phyloP scores from a whole-genome alignment of 1,284 basidiomycete species.

The Malassezia slooffiae region DNA sequence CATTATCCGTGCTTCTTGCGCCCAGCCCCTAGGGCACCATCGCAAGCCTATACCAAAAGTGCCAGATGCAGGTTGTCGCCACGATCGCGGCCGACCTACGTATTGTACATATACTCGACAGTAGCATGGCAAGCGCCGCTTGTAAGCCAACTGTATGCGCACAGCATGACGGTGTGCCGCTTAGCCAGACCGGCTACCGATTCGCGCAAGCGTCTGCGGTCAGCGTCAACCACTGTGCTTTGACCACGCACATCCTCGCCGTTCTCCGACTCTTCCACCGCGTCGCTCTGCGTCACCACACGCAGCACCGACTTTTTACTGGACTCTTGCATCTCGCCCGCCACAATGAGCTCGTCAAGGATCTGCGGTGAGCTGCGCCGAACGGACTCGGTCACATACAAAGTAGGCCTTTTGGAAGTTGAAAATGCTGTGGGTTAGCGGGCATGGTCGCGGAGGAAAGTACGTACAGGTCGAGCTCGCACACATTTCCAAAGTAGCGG shows the following conservation, averaged over 20 bases:
- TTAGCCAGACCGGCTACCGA: constrained; percentile 36
- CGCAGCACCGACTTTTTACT: constrained; percentile 93
- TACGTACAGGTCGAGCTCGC: constrained; percentile 41
- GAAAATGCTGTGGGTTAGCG: constrained; percentile 28
- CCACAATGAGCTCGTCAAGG: constrained; percentile 91
- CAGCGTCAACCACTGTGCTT: neutral
- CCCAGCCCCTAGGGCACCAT: too few species aligned
- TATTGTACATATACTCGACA: too few species aligned
- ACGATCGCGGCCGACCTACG: too few species aligned
- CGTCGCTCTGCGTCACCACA: constrained; percentile 54
- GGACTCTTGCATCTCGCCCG: constrained; percentile 94
- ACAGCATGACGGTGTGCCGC: neutral
- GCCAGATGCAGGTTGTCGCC: too few species aligned
- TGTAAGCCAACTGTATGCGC: too few species aligned
- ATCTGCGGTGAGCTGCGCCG: constrained; percentile 18
- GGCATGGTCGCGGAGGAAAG: neutral
- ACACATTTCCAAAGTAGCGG: constrained; percentile 87
- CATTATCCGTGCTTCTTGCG: too few species aligned
- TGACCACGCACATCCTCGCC: constrained; percentile 41
- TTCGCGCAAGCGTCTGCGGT: constrained; percentile 26
- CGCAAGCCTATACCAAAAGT: too few species aligned
- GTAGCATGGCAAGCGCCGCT: too few species aligned
- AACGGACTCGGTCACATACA: neutral
- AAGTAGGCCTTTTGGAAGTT: constrained; percentile 46
- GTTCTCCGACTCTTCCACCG: constrained; percentile 47